Conservation (phyloP, 805 yeast species). For the Jamesozyma jinghongensis region DNA sequence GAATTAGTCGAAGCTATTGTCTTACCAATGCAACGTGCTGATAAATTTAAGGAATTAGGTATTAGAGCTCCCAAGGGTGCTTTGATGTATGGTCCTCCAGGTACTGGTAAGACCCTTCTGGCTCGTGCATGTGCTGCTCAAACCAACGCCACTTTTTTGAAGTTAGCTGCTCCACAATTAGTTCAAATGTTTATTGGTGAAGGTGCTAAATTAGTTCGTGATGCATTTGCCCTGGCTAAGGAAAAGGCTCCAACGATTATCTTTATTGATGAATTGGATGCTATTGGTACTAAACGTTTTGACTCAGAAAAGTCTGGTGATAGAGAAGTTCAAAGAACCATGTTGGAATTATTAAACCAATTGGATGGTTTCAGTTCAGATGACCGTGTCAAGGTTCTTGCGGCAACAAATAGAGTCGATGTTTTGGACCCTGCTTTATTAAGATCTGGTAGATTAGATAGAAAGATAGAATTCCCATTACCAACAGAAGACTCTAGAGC, state of each 20-base stretch:
- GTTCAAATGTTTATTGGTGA: constrained; percentile 99
- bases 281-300: constrained; percentile 96
- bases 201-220: constrained; percentile 95
- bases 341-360: constrained; percentile 95
- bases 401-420: constrained; percentile 97
- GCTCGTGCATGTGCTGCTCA: constrained; percentile 99
- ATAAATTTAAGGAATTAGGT: constrained; percentile 87
- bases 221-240: constrained; percentile 93
- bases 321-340: constrained; percentile 97
- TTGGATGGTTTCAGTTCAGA: constrained; percentile 97
- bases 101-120: constrained; percentile 93
- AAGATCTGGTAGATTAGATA: constrained; percentile 94
- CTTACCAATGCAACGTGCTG: constrained; percentile 96
- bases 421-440: constrained; percentile 96
- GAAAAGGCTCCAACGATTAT: constrained; percentile 98
- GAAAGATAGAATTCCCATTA: constrained; percentile 95
- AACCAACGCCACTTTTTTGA: constrained; percentile 92
- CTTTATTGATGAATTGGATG: constrained; percentile 96
- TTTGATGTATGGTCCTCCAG: constrained; percentile 98
- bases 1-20: constrained; percentile 98
- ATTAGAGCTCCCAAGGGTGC: constrained; percentile 98
- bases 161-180: constrained; percentile 95
- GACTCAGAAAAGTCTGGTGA: constrained; percentile 97
- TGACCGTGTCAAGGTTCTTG: constrained; percentile 93
- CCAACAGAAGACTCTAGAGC: constrained; percentile 98